Evolutionary conservation across 345 rosid genomes (phyloP).

Genomic region (Citropsis articulata): DNA sequence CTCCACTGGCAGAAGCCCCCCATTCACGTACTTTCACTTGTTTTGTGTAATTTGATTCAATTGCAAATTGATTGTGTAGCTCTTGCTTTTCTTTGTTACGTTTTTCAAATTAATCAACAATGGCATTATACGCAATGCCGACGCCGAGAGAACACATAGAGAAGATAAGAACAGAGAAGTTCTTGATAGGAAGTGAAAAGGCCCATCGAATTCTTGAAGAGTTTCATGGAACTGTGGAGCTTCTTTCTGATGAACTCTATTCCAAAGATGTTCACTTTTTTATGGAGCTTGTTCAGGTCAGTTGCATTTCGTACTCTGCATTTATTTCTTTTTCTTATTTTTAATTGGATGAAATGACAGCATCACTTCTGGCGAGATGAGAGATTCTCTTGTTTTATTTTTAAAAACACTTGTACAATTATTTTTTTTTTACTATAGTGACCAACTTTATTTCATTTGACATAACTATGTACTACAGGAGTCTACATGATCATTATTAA

Average conservation of each 20-base stretch:
- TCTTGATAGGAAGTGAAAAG: constrained; percentile 54
- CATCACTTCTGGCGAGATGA: no score
- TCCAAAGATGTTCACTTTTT: constrained; percentile 66
- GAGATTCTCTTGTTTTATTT: no score
- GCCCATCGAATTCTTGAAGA: constrained; percentile 43
- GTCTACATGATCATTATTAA: no score
- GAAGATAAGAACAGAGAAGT: constrained; percentile 39
- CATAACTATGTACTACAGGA: no score
- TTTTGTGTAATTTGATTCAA: no score
- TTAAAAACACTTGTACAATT: no score
- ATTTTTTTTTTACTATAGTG: no score
- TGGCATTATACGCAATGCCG: constrained; percentile 17
- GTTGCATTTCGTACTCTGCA: neutral
- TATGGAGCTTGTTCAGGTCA: constrained; percentile 74
- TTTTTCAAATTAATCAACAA: no score
- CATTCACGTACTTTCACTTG: no score
- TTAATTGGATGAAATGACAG: neutral
- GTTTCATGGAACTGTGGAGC: constrained; percentile 58
- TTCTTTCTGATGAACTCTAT: constrained; percentile 70
- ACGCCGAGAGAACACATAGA: constrained; percentile 51
- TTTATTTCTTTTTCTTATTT: neutral
- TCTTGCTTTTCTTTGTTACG: no score
- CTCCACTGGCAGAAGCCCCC: neutral
- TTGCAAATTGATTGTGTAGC: no score
- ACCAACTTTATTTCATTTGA: no score